phyloP scores from a whole-genome alignment of 2,329 filamentous ascomycete species.

The Clarireedia sp. region DNA sequence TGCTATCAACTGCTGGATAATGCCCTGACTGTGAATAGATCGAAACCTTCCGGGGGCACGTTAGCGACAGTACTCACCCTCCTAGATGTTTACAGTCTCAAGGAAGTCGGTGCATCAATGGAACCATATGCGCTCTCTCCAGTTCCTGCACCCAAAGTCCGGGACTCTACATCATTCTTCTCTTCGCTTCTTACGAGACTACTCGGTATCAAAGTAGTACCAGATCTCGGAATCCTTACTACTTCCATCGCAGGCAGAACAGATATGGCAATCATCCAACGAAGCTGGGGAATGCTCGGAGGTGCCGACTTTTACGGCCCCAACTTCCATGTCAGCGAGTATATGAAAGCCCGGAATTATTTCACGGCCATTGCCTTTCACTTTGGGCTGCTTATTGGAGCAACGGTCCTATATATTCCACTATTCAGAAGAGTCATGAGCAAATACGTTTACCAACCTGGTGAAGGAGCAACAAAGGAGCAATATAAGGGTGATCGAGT shows the following conservation, averaged over 20 bases:
- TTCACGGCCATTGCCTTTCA: constrained; percentile 44
- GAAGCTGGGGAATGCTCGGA: constrained; percentile 53
- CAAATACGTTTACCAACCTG: constrained; percentile 43
- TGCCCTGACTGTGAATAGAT: constrained; percentile 29
- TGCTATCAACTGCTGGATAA: neutral
- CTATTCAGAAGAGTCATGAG: constrained; percentile 36
- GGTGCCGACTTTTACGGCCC: constrained; percentile 46
- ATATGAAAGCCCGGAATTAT: constrained; percentile 42
- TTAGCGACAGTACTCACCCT: constrained; percentile 57
- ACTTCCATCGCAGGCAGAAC: constrained; percentile 42
- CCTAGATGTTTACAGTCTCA: constrained; percentile 44
- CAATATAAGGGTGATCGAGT: constrained; percentile 49
- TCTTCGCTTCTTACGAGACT: constrained; percentile 38
- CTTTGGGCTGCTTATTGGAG: constrained; percentile 37
- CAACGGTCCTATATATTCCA: constrained; percentile 32
- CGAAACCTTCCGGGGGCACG: constrained; percentile 55
- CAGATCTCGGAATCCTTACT: constrained; percentile 47
- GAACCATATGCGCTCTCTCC: constrained; percentile 52
- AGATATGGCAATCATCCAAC: constrained; percentile 48
- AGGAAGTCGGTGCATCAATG: constrained; percentile 38
- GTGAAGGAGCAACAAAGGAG: constrained; percentile 46
- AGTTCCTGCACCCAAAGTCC: constrained; percentile 32
- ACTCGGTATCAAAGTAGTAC: constrained; percentile 42
- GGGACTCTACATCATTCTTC: constrained; percentile 6
- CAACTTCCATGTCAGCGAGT: constrained; percentile 53